Percentiles rank a stretch among this genome's conserved stretches.
Conservation (phyloP, 2,329 filamentous ascomycete genomes). For the Fusarium sp. region DNA sequence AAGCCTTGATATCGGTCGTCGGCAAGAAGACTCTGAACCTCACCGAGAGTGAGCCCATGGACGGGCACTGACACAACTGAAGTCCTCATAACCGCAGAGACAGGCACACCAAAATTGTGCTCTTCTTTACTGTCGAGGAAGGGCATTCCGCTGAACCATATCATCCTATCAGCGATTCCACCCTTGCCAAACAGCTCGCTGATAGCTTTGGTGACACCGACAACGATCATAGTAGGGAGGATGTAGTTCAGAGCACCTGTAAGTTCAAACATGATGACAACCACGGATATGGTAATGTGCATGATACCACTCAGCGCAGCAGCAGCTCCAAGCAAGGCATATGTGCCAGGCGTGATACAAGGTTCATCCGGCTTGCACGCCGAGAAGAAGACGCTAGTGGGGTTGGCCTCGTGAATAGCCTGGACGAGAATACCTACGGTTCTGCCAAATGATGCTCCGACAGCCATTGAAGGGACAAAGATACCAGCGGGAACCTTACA, state of each 20-base stretch:
- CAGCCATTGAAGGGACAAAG: constrained; percentile 97
- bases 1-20: constrained; percentile 92
- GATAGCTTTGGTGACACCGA: constrained; percentile 95
- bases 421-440: constrained; percentile 96
- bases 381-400: constrained; percentile 85
- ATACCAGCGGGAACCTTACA: constrained; percentile 98
- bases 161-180: constrained; percentile 97
- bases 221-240: constrained; percentile 97
- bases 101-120: constrained; percentile 94
- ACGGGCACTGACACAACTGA: constrained; percentile 80
- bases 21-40: constrained; percentile 80
- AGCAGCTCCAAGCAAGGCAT: constrained; percentile 93
- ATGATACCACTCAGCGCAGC: constrained; percentile 96
- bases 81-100: constrained; percentile 88
- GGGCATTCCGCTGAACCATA: constrained; percentile 97
- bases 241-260: constrained; percentile 98
- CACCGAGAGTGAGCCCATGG: constrained; percentile 78
- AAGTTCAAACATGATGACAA: constrained; percentile 99
- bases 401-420: constrained; percentile 85
- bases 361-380: constrained; percentile 91
- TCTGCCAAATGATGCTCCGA: constrained; percentile 93
- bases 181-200: constrained; percentile 93
- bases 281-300: constrained; percentile 96
- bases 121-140: constrained; percentile 98
- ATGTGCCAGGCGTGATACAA: constrained; percentile 97